A percentile compares a stretch with the other conserved stretches of the same genome.
Evolutionary conservation across 208 protist genomes (phyloP).

Genomic region (Acanthamoeba royreba): DNA sequence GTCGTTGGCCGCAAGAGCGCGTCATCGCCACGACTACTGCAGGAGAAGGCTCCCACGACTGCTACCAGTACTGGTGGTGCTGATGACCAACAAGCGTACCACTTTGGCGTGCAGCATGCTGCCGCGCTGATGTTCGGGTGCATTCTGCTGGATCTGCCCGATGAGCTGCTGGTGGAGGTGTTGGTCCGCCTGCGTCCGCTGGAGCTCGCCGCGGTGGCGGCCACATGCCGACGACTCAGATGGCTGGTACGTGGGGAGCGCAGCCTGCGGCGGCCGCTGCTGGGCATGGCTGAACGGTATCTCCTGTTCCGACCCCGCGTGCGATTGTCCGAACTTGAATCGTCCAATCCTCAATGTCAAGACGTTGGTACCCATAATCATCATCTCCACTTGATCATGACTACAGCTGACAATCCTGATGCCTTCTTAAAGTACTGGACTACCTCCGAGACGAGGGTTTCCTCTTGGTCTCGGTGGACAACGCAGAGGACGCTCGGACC

Average conservation of each 20-base stretch:
- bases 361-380: neutral
- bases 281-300: neutral
- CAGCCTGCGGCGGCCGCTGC: neutral
- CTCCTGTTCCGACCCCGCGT: neutral
- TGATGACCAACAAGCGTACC: too few species aligned
- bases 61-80: too few species aligned
- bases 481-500: neutral
- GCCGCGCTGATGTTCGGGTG: neutral
- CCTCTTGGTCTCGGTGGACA: neutral
- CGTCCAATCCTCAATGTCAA: neutral
- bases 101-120: too few species aligned
- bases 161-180: neutral
- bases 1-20: too few species aligned
- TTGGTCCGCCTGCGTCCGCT: neutral
- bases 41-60: too few species aligned
- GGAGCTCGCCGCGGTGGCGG: neutral
- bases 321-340: neutral
- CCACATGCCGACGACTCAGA: neutral
- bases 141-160: neutral
- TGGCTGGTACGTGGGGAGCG: neutral
- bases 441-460: neutral
- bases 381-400: neutral
- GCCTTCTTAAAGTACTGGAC: neutral
- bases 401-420: too few species aligned
- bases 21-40: too few species aligned